Evolutionary conservation across 2,329 filamentous ascomycete genomes (phyloP).

Genomic region (Bipolaris victoriae): DNA sequence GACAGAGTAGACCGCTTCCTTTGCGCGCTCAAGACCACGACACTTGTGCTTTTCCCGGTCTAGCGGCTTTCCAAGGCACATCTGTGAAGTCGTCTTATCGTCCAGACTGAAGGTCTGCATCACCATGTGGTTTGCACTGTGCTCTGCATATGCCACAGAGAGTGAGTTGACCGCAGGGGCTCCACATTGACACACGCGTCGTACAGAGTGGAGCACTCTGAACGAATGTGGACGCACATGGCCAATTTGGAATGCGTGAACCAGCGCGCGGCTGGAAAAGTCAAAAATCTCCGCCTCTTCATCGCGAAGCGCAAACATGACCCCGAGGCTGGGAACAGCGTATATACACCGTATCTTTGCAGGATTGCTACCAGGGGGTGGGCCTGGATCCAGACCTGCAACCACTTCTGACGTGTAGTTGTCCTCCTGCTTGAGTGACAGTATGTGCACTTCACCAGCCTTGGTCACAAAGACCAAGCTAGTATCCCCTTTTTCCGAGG

Average conservation of each 20-base stretch:
- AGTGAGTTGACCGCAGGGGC: conserved; percentile 65
- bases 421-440: conserved; percentile 30
- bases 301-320: conserved; percentile 66
- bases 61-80: conserved; percentile 62
- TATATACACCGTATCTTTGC: conserved; percentile 63
- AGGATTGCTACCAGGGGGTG: conserved; percentile 45
- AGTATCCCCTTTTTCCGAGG: conserved; percentile 31
- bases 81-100: conserved; percentile 57
- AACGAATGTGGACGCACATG: conserved; percentile 65
- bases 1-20: conserved; percentile 60
- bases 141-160: conserved; percentile 68
- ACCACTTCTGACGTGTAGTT: conserved; percentile 43
- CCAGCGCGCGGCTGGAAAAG: conserved; percentile 60
- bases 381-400: conserved; percentile 43
- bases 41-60: conserved; percentile 42
- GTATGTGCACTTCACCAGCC: conserved; percentile 44
- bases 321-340: conserved; percentile 62
- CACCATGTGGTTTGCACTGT: conserved; percentile 66
- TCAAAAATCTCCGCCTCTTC: conserved; percentile 67
- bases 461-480: conserved; percentile 45
- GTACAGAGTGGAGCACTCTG: conserved; percentile 63
- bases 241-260: conserved; percentile 68
- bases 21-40: conserved; percentile 50
- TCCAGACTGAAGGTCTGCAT: conserved; percentile 67
- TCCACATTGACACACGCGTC: conserved; percentile 59